These are phyloP conservation scores for Rhodotorula babjevae DNA, from an alignment of 768 basidiomycete species.

Conservation along the genomic window DNA sequence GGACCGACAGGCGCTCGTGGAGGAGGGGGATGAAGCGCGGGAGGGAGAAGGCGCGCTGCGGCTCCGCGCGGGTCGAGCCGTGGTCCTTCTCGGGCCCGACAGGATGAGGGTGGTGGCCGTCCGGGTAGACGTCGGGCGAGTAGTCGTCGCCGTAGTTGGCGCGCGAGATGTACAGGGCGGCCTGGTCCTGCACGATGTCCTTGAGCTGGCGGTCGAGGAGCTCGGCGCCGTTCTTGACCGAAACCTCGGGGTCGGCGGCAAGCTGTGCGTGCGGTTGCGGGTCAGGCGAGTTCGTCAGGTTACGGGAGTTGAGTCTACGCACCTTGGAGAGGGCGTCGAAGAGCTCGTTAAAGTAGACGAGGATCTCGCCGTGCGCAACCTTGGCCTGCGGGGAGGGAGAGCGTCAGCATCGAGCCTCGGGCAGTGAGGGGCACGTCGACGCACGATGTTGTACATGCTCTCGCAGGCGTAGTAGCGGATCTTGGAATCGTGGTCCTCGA, in stretches of 20 bases:
- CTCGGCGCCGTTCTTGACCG: slow-evolving; percentile 97
- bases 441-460: slow-evolving; percentile 95
- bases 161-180: slow-evolving; percentile 85
- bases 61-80: slow-evolving; percentile 42
- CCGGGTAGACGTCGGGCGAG: slow-evolving; percentile 38
- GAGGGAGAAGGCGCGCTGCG: slow-evolving; percentile 75
- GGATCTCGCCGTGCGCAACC: slow-evolving; percentile 91
- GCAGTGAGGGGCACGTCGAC: slow-evolving; percentile 42
- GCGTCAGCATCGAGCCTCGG: not conserved
- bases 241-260: slow-evolving; percentile 87
- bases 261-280: slow-evolving; percentile 55
- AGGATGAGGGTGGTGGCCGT: slow-evolving; percentile 48
- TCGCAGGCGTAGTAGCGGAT: slow-evolving; percentile 97
- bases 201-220: slow-evolving; percentile 93
- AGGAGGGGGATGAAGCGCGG: slow-evolving; percentile 91
- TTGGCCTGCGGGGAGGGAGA: slow-evolving; percentile 43
- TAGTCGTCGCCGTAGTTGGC: slow-evolving; percentile 59
- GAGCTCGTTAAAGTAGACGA: slow-evolving; percentile 96
- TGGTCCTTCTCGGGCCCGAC: slow-evolving; percentile 44
- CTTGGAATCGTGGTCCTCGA: slow-evolving; percentile 87
- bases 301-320: slow-evolving; percentile 35
- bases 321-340: slow-evolving; percentile 98
- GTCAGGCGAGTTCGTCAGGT: not conserved
- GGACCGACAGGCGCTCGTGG: slow-evolving; percentile 85
- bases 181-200: slow-evolving; percentile 94